These are phyloP conservation scores for Nadsonia commutata DNA, from an alignment of 1,139 yeast species.

Conservation along the genomic window DNA sequence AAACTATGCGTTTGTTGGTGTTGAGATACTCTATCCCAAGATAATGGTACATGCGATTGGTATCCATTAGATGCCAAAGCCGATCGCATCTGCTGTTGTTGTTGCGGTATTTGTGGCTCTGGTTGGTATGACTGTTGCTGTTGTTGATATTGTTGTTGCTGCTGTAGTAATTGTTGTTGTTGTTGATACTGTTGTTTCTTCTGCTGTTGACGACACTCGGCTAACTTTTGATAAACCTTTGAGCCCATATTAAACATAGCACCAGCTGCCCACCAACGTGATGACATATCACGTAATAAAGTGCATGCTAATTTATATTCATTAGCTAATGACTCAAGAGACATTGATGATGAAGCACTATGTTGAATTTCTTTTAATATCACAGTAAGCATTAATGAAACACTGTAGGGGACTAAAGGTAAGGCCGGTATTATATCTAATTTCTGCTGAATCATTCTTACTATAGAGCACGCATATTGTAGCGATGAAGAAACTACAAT, in stretches of 20 bases:
- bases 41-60: no score
- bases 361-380: slow-evolving; percentile 4
- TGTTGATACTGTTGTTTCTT: slow-evolving; percentile 13
- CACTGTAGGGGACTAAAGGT: slow-evolving; percentile 22
- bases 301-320: slow-evolving; percentile 18
- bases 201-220: neutral
- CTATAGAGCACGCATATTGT: slow-evolving; percentile 19
- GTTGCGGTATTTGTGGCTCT: slow-evolving; percentile 1
- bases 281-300: slow-evolving; percentile 18
- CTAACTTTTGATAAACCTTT: slow-evolving; percentile 16
- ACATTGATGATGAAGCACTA: slow-evolving; percentile 16
- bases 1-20: no score
- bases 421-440: slow-evolving; percentile 17
- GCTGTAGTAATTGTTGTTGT: slow-evolving; percentile 4
- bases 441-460: slow-evolving; percentile 16
- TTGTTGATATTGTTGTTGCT: slow-evolving; percentile 1
- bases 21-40: neutral
- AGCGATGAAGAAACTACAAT: no score
- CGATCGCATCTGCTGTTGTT: neutral
- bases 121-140: slow-evolving; percentile 4
- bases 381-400: slow-evolving; percentile 22
- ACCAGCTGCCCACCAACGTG: slow-evolving; percentile 25
- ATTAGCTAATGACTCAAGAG: slow-evolving; percentile 19
- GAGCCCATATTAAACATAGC: slow-evolving; percentile 26
- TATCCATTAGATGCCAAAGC: neutral